Percentiles rank a stretch among this genome's conserved stretches.
phyloP scores from a whole-genome alignment of 140 eudicot species.

The Erigeron philadelphicus region DNA sequence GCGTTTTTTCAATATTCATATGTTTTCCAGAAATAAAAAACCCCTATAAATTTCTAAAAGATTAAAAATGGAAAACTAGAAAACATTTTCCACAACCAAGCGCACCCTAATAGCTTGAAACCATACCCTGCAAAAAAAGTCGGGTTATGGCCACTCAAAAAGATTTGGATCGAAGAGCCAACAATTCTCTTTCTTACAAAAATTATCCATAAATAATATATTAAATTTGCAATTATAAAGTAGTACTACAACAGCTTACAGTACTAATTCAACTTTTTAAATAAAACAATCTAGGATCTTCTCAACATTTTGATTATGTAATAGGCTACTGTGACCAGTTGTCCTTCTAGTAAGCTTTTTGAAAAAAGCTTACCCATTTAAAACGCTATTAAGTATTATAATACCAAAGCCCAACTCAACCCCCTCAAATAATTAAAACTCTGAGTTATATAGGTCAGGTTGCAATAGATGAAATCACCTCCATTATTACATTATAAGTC shows the following conservation, averaged over 20 bases:
- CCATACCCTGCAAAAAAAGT: not conserved
- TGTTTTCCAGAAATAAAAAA: no score
- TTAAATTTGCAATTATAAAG: not conserved
- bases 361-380: not conserved
- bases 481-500: not conserved
- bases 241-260: not conserved
- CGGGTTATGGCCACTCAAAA: not conserved
- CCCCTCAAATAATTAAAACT: not conserved
- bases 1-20: no score
- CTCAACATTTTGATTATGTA: not conserved
- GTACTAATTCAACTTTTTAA: not conserved
- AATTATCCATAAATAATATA: not conserved
- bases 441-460: not conserved
- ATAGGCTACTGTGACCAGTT: slow-evolving; percentile 1
- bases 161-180: not conserved
- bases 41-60: no score
- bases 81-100: no score
- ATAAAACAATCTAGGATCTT: slow-evolving; percentile 4
- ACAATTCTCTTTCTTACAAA: not conserved
- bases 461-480: slow-evolving; percentile 7
- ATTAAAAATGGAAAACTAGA: no score
- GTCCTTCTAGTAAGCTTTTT: not conserved
- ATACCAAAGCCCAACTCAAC: not conserved
- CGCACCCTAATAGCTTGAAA: no score
- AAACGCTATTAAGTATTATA: not conserved